A percentile compares a stretch with the other conserved stretches of the same genome.
These are phyloP conservation scores for Biscutella laevigata DNA, from an alignment of 441 rosid species.

Conservation along the genomic window DNA sequence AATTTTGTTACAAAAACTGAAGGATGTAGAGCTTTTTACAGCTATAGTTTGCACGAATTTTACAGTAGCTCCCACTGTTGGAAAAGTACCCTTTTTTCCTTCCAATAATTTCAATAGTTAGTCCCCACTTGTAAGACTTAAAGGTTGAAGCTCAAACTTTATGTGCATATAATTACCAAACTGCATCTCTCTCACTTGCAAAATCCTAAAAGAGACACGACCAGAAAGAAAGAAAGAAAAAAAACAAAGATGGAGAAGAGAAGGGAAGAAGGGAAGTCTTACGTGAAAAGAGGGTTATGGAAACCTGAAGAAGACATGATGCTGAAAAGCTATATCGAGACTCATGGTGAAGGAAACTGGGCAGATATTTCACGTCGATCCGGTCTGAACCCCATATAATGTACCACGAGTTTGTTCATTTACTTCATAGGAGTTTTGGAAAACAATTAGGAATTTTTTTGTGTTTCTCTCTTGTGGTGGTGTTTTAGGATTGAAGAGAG, in stretches of 20 bases:
- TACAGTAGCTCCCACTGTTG: conserved; percentile 19
- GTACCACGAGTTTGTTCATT: not conserved
- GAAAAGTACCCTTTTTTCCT: conserved; percentile 16
- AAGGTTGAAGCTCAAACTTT: conserved; percentile 18
- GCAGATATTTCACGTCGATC: conserved; percentile 45
- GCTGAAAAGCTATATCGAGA: conserved; percentile 39
- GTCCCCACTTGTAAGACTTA: conserved; percentile 26
- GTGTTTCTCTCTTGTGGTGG: not conserved
- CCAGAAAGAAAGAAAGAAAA: conserved; percentile 2
- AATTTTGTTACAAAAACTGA: conserved; percentile 1
- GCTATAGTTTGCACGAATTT: conserved; percentile 24
- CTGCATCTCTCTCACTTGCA: not conserved
- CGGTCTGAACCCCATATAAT: conserved; percentile 26
- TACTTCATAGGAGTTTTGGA: not conserved
- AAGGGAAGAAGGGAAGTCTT: conserved; percentile 27
- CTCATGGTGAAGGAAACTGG: conserved; percentile 68
- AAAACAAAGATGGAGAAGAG: conserved; percentile 29
- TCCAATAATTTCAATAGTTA: conserved; percentile 18
- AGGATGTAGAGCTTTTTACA: conserved; percentile 16
- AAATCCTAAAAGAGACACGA: too few relatives aligned
- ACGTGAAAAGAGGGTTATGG: conserved; percentile 48
- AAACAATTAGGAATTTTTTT: not conserved
- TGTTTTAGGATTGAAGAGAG: conserved; percentile 46
- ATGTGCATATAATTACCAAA: not conserved
- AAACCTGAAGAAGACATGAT: conserved; percentile 56